Conservation (phyloP, 2,329 filamentous ascomycete species). For the Paramyrothecium roridum region DNA sequence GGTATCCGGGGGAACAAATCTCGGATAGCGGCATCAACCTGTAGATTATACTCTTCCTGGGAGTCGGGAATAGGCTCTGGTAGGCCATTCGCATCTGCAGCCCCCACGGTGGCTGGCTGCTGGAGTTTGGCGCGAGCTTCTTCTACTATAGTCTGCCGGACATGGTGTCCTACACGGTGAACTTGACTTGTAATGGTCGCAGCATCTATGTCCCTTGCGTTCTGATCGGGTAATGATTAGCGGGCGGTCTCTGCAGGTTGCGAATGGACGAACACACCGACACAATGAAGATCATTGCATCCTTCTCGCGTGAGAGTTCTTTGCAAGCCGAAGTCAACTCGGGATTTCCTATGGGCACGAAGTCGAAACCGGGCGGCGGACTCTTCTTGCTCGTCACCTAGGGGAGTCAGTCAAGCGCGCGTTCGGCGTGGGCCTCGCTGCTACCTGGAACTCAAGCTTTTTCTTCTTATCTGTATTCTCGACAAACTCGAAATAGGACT, state of each 20-base stretch:
- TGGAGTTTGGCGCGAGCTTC: constrained; percentile 38
- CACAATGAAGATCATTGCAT: constrained; percentile 64
- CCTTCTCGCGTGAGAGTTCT: constrained; percentile 59
- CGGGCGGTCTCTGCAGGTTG: too few relatives aligned
- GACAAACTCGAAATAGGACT: constrained; percentile 61
- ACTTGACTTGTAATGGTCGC: constrained; percentile 46
- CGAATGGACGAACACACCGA: constrained; percentile 40
- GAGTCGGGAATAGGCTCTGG: constrained; percentile 59
- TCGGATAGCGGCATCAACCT: constrained; percentile 59
- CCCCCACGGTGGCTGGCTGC: constrained; percentile 16
- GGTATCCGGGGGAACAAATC: constrained; percentile 66
- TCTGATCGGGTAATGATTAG: constrained; percentile 13
- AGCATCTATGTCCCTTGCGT: constrained; percentile 16
- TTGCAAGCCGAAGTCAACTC: constrained; percentile 60
- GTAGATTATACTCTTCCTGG: constrained; percentile 57
- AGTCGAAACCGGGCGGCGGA: constrained; percentile 60
- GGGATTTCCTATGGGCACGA: constrained; percentile 61
- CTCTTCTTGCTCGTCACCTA: constrained; percentile 50
- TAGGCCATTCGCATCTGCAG: constrained; percentile 20
- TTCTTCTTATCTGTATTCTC: constrained; percentile 63
- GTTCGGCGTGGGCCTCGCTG: constrained; percentile 10
- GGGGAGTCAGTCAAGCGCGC: constrained; percentile 22
- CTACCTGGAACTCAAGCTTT: constrained; percentile 61
- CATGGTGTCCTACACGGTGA: constrained; percentile 58
- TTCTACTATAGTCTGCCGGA: constrained; percentile 57